Evolutionary conservation across 768 basidiomycete genomes (phyloP).

Genomic region (Tylopilus vinaceipallidus): DNA sequence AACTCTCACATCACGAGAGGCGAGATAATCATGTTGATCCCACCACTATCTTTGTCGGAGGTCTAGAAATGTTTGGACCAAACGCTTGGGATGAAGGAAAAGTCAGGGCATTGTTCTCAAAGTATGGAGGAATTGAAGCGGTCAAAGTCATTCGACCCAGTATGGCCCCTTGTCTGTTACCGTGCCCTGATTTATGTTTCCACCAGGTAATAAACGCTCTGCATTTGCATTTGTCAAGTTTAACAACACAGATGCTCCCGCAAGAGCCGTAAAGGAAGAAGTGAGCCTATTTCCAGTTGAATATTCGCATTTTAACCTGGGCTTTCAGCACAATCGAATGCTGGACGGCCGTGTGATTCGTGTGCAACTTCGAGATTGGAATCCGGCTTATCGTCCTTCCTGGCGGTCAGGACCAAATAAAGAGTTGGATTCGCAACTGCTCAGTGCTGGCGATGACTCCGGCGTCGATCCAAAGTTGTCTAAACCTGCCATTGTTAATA

Average conservation of each 20-base stretch:
- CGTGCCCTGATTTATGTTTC: background rate
- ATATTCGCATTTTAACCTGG: conserved; percentile 1
- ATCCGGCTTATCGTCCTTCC: conserved; percentile 48
- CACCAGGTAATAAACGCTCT: conserved; percentile 56
- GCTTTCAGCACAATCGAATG: conserved; percentile 64
- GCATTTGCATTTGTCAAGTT: conserved; percentile 82
- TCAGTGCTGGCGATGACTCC: conserved; percentile 5
- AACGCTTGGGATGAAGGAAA: conserved; percentile 69
- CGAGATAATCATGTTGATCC: conserved; percentile 51
- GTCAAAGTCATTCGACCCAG: conserved; percentile 67
- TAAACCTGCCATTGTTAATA: conserved; percentile 3
- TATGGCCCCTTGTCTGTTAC: conserved; percentile 34
- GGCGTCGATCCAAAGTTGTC: conserved; percentile 12
- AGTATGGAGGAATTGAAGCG: conserved; percentile 62
- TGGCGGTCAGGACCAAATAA: conserved; percentile 38
- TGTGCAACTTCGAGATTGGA: conserved; percentile 71
- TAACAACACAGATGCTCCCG: conserved; percentile 58
- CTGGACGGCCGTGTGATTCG: conserved; percentile 71
- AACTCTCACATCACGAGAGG: conserved; percentile 24
- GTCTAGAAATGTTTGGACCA: conserved; percentile 62
- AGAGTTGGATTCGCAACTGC: conserved; percentile 33
- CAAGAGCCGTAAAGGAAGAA: conserved; percentile 64
- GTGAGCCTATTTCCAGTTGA: conserved; percentile 33
- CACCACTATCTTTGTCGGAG: conserved; percentile 73
- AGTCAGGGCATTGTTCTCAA: conserved; percentile 55